Conservation (phyloP, 176 grass and related monocot genomes). For the Eragrostis nindensis region DNA sequence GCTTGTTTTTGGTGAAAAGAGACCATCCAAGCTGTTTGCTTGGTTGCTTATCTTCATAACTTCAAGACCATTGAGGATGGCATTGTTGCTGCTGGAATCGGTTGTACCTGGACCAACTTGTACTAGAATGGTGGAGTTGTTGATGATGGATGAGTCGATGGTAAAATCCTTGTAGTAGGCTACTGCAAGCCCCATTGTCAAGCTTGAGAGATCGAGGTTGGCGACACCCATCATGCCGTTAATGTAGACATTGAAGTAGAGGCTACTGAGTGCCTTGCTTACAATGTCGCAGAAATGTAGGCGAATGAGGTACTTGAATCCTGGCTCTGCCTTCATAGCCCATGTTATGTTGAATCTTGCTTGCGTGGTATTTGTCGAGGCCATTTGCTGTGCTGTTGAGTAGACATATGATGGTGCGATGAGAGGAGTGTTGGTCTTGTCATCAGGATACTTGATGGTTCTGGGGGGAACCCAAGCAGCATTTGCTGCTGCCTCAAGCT, state of each 20-base stretch:
- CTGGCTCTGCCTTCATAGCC: conserved; percentile 67
- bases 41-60: conserved; percentile 94
- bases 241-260: conserved; percentile 90
- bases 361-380: conserved; percentile 60
- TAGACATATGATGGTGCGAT: conserved; percentile 78
- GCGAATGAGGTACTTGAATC: conserved; percentile 78
- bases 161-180: conserved; percentile 82
- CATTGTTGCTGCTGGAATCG: conserved; percentile 54
- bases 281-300: conserved; percentile 93
- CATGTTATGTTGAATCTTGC: conserved; percentile 88
- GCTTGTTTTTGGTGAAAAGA: conserved; percentile 57
- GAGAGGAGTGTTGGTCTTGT: conserved; percentile 62
- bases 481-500: conserved; percentile 54
- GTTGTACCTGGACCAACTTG: conserved; percentile 65
- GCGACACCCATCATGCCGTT: conserved; percentile 74
- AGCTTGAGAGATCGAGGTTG: conserved; percentile 72
- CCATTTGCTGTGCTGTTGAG: conserved; percentile 76
- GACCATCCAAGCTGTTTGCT: conserved; percentile 78
- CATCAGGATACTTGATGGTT: conserved; percentile 79
- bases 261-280: conserved; percentile 80
- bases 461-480: conserved; percentile 59
- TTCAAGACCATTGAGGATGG: conserved; percentile 93
- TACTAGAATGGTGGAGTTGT: conserved; percentile 73
- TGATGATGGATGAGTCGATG: conserved; percentile 72
- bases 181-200: conserved; percentile 79